These are phyloP conservation scores for Penicillium sp. DNA, from an alignment of 2,329 filamentous ascomycete species.

Conservation along the genomic window DNA sequence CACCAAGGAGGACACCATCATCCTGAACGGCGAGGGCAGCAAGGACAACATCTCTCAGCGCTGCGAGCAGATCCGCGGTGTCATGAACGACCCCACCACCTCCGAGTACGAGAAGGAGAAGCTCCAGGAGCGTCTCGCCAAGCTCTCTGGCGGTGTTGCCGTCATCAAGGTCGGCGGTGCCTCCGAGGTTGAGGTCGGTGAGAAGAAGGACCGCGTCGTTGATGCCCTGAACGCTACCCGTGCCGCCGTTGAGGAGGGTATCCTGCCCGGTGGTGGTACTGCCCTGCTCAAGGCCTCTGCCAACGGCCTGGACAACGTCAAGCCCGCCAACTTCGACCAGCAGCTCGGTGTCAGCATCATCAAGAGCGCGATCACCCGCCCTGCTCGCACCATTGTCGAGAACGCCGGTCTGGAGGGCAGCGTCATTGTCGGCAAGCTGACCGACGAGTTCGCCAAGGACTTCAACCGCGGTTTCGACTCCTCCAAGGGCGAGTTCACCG, in stretches of 20 bases:
- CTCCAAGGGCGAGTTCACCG: constrained; percentile 94
- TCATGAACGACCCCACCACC: constrained; percentile 89
- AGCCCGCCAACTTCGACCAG: constrained; percentile 96
- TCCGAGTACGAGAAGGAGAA: constrained; percentile 99
- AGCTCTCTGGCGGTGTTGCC: constrained; percentile 97
- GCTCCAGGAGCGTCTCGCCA: constrained; percentile 98
- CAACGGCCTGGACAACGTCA: constrained; percentile 80
- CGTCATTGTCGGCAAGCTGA: constrained; percentile 96
- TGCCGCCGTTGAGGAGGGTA: constrained; percentile 97
- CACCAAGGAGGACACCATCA: constrained; percentile 99
- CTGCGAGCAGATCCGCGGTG: constrained; percentile 98
- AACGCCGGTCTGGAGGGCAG: constrained; percentile 96
- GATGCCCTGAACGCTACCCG: constrained; percentile 98
- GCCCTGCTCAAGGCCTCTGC: constrained; percentile 95
- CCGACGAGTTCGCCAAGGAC: constrained; percentile 84
- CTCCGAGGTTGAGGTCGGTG: constrained; percentile 96
- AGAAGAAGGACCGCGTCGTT: constrained; percentile 99
- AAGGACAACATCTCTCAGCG: constrained; percentile 93
- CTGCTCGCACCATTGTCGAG: constrained; percentile 93
- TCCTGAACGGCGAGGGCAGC: constrained; percentile 93
- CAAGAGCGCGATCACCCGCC: constrained; percentile 96
- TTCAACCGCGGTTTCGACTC: constrained; percentile 99
- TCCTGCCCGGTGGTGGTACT: constrained; percentile 97
- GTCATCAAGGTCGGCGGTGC: constrained; percentile 99
- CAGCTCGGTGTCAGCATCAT: constrained; percentile 97